Evolutionary conservation across 2,329 filamentous ascomycete species (phyloP), one percentile per base, ranked within the genome.

Genomic region (Plectosphaerella cucumerina): DNA sequence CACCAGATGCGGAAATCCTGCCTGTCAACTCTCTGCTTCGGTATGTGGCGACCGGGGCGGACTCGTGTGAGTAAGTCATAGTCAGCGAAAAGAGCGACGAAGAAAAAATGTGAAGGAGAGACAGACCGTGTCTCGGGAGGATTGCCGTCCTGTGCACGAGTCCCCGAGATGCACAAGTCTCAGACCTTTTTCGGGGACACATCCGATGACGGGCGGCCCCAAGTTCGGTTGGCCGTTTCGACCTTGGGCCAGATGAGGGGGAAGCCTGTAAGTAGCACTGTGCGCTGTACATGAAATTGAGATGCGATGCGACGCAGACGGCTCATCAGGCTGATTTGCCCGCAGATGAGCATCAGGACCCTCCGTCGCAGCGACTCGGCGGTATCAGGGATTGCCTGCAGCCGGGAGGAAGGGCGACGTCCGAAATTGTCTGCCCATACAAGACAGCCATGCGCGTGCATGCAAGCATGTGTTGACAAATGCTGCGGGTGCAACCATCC

Each of bases 1-100:
- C 53, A 52, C 50, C 48, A 42, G 48, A 14, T 34, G 48, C n/a
- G 44, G 50, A 50, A 50, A 42, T 8, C 31, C 34, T 35, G 9
- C 10, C 14, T 14, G 10, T 45, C 6, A 5, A 18, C 39, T 18
- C 39, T 20, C n/a, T 18, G 12, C 35, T n/a, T 39, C 8, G 35
- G 8, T 14, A 8, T 37, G 35, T 37, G 35, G 35, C 17, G 17
- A 37, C 26, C 26, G 26, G 26, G 26, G 26, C 26, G 12, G 26
- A 4, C 26, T 11, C 26, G 12, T 31, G 12, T 3, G 8, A 31
- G 26, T 31, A 31, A 31, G 6, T 31, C 9, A 8, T 31, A 31
- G 26, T 31, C 26, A 31, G 26, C 26, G 26, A n/a, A n/a, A n/a
- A n/a, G n/a, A n/a, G n/a, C 12, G 26, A 31, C 3, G 26, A 31